phyloP scores from a whole-genome alignment of 306 rosid genomes.

The Cicer pinnatifidum region DNA sequence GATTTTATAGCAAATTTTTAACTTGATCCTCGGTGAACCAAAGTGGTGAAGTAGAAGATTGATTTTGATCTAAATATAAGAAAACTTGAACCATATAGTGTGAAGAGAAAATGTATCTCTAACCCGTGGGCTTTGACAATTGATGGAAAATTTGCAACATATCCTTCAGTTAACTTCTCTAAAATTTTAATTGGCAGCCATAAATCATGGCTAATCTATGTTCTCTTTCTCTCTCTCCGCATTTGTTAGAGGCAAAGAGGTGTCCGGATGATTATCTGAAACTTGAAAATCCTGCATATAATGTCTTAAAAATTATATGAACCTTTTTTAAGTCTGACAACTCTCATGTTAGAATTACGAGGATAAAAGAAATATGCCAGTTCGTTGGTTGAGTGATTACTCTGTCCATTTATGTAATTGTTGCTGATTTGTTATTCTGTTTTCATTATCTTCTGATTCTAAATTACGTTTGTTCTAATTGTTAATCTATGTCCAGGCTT shows the following conservation, averaged over 20 bases:
- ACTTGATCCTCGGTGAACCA: background rate
- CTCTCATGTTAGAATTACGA: conserved; percentile 6
- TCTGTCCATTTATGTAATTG: conserved; percentile 4
- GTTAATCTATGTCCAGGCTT: conserved; percentile 61
- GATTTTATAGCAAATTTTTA: background rate
- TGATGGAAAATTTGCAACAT: conserved; percentile 2
- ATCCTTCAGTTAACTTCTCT: conserved; percentile 18
- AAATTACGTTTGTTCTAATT: conserved; percentile 27
- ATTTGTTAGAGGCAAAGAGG: conserved; percentile 31
- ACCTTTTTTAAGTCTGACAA: conserved; percentile 3
- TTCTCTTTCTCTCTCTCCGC: background rate
- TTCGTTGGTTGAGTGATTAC: conserved; percentile 16
- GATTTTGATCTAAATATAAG: background rate
- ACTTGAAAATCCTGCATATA: conserved; percentile 19
- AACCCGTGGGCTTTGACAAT: conserved; percentile 1
- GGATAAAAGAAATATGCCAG: conserved; percentile 11
- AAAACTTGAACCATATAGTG: background rate
- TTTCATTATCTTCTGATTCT: conserved; percentile 5
- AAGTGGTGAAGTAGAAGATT: background rate
- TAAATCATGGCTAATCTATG: background rate
- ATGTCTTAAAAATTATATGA: background rate
- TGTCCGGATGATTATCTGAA: conserved; percentile 9
- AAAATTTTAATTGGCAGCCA: conserved; percentile 14
- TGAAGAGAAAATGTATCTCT: conserved; percentile 1
- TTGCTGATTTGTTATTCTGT: conserved; percentile 13